Base-by-base conservation (phyloP, 768 basidiomycete species). In the Russula sp. region DNA sequence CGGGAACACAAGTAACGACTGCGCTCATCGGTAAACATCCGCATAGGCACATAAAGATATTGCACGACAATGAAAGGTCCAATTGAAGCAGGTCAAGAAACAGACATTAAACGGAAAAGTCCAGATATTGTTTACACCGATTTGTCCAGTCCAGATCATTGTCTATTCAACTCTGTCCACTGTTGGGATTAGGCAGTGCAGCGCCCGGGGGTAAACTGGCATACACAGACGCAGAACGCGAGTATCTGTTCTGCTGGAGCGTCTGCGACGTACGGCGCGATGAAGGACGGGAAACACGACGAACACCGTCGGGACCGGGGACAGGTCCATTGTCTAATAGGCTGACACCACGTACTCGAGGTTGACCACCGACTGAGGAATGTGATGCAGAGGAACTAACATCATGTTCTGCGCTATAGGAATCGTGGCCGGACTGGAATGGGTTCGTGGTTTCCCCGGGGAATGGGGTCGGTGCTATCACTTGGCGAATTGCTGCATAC, bases 241-340 rank as follows among this genome's bases (percentile, higher is more conserved):
- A 91, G 73, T 89, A 91, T 32, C 89, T 79, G 71, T 88, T 87
- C 60, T 69, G 65, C n/a, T 79, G 77, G 3, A 80, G 79, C 27
- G 76, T 75, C 69, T 87, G 86, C 37, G 87, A 84, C 32, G 82
- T 77, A 14, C 89, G 77, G 67, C 86, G 79, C 44, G 75, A 75
- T 9, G 77, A 70, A 52, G 81, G 84, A 69, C 90, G 78, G 52
- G 89, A 82, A 32, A 95, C 89, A 61, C 93, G 76, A 45, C 92
- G 82, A 32, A 94, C 93, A 57, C 88, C 87, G 18, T 89, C 86
- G 9, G 85, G 82, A 40, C 82, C 82, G 45, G 89, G 86, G 2
- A 94, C 89, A 44, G 91, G 92, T 14, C 95, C 95, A 69, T 83
- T 77, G 68, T 98, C 95, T 59, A 82, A 83, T 60, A 98, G 74